phyloP scores from a whole-genome alignment of 2,329 filamentous ascomycete species.

The Pyricularia pennisetigena region DNA sequence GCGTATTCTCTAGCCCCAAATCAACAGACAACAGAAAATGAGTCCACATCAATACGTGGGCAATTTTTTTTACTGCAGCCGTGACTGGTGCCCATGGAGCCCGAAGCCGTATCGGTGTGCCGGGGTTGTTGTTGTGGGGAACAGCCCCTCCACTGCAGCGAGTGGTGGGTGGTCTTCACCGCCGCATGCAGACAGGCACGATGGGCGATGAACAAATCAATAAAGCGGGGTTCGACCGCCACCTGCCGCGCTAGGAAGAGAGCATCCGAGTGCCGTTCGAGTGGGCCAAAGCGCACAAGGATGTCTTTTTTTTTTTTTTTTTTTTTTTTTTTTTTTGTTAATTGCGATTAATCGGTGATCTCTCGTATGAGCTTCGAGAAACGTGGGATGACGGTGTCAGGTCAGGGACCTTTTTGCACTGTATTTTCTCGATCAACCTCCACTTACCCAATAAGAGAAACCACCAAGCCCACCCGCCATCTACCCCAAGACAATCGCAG shows the following conservation, averaged over 20 bases:
- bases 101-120: neutral
- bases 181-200: neutral
- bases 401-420: neutral
- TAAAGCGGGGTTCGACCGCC: neutral
- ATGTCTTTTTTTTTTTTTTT: neutral
- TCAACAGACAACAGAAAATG: neutral
- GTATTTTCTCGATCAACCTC: neutral
- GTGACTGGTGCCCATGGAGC: neutral
- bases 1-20: neutral
- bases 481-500: neutral
- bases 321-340: no score
- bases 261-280: neutral
- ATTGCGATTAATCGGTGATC: neutral
- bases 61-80: neutral
- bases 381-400: neutral
- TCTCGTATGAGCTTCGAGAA: neutral
- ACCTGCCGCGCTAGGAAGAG: neutral
- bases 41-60: neutral
- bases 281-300: neutral
- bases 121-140: neutral
- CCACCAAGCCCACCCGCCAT: neutral
- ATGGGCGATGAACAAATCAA: neutral
- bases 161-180: neutral
- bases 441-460: neutral
- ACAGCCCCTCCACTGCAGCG: neutral